These are phyloP conservation scores for Lophiotrema nucula DNA, from an alignment of 495 filamentous ascomycete genomes.

Conservation along the genomic window DNA sequence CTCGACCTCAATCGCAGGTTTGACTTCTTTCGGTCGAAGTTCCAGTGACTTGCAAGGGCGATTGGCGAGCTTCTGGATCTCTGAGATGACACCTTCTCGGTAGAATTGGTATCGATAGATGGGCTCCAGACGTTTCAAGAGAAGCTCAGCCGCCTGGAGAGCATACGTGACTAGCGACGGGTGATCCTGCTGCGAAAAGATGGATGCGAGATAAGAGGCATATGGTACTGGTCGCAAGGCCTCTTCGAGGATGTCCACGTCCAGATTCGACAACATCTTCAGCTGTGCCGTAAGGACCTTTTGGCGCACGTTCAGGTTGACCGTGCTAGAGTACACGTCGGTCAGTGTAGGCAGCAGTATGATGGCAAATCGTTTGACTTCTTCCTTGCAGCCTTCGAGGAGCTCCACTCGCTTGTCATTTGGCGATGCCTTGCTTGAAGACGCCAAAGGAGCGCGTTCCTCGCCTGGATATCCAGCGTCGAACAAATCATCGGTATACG, in stretches of 20 bases:
- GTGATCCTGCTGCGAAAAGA: conserved; percentile 94
- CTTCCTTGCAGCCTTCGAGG: conserved; percentile 73
- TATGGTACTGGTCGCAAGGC: conserved; percentile 89
- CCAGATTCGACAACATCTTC: conserved; percentile 97
- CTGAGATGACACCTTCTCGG: conserved; percentile 91
- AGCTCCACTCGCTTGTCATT: conserved; percentile 77
- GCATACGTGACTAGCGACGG: conserved; percentile 80
- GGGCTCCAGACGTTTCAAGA: conserved; percentile 75
- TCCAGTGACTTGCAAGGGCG: conserved; percentile 45
- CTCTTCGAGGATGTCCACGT: conserved; percentile 77
- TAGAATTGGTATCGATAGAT: conserved; percentile 98
- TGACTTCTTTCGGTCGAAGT: conserved; percentile 27
- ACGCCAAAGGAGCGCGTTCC: conserved; percentile 41
- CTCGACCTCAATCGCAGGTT: conserved; percentile 26
- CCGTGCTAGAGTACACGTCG: conserved; percentile 96
- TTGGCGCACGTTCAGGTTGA: conserved; percentile 95
- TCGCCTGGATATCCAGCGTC: conserved; percentile 49
- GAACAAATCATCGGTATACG: conserved; percentile 53
- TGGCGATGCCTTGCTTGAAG: conserved; percentile 55
- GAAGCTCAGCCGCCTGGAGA: conserved; percentile 81
- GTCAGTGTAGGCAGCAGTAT: conserved; percentile 96
- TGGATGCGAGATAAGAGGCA: conserved; percentile 93
- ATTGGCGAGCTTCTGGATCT: conserved; percentile 76
- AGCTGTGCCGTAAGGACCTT: conserved; percentile 93
- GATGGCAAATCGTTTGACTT: conserved; percentile 87